Percentiles rank a stretch among this genome's conserved stretches.
Evolutionary conservation across 768 basidiomycete species (phyloP).

Genomic region (Royoungia palumana): DNA sequence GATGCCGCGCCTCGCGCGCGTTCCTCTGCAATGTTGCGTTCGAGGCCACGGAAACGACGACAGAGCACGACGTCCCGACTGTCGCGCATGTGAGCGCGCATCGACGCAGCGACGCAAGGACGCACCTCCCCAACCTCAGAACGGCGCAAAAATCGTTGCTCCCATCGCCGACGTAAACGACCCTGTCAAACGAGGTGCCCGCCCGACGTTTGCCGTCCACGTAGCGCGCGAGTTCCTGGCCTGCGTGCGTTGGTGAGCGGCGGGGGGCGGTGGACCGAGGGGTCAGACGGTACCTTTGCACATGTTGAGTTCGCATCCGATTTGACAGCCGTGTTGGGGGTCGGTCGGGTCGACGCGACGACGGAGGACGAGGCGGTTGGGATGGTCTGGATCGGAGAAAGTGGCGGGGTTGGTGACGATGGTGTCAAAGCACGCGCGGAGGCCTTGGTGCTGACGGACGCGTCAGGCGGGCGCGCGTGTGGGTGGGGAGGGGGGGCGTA

Average conservation of each 20-base stretch:
- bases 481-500: conserved; percentile 23
- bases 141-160: conserved; percentile 94
- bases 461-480: no score
- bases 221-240: conserved; percentile 90
- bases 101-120: neutral
- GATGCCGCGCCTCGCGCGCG: conserved; percentile 40
- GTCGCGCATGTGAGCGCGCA: no score
- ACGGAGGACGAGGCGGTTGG: conserved; percentile 67
- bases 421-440: conserved; percentile 70
- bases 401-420: conserved; percentile 92
- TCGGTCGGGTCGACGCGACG: conserved; percentile 73
- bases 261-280: neutral
- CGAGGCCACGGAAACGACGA: conserved; percentile 72
- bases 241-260: conserved; percentile 35
- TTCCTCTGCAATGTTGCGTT: conserved; percentile 73
- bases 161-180: conserved; percentile 93
- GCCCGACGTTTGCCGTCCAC: conserved; percentile 46
- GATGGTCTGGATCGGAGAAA: conserved; percentile 61
- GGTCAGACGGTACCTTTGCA: conserved; percentile 72
- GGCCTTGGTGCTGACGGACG: conserved; percentile 59
- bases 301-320: conserved; percentile 96
- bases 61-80: conserved; percentile 86
- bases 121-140: conserved; percentile 69
- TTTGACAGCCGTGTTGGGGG: conserved; percentile 76
- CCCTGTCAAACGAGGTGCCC: conserved; percentile 62